Base-by-base conservation (phyloP, 306 rosid species). In the Cucurbita ficifolia region DNA sequence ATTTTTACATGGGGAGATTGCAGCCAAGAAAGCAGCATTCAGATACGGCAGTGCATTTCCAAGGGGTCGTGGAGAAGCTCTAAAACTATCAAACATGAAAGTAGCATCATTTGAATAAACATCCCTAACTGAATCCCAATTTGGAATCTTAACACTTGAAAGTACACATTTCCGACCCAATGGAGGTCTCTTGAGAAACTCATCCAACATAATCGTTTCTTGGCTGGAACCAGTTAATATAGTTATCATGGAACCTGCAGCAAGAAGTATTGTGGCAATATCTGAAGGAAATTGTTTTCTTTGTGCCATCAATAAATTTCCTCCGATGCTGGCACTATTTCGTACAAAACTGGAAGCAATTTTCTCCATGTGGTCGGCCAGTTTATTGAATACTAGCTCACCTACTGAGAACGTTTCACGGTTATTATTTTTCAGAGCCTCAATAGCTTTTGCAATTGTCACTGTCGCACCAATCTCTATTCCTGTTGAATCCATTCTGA, bases 281-380 rank as follows among this genome's bases (percentile, higher is more conserved):
- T 93, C 98, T 4, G 98, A 93, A 82, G 98, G 98, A 86, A 93
- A 93, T 38, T 79, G 38, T 63, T 67, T 80, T 79, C 80, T 88
- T 71, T 93, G 98, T 18, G 98, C 96, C 94, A 90, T 88, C 72
- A 93, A 85, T 81, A 93, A 75, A 85, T 93, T 93, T 12, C 98
- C 97, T 53, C 97, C 97, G 4, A 90, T 46, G 72, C 94, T 93
- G 9, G 88, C 98, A 2, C 90, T 86, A 67, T 88, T 90, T 50
- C 94, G 79, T 54, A 93, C 69, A 72, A 87, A 88, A 33, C 84
- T 76, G 0, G 96, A 69, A 57, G 96, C 96, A 76, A 93, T 82
- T 86, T 88, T 88, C 79, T 72, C 86, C 96, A 93, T 79, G 77
- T 93, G 96, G 36, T 76, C 79, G 16, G 96, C 78, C 77, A 93